Base-by-base conservation (phyloP, 371 early-diverging fungal genomes). In the Mortierella sp. region DNA sequence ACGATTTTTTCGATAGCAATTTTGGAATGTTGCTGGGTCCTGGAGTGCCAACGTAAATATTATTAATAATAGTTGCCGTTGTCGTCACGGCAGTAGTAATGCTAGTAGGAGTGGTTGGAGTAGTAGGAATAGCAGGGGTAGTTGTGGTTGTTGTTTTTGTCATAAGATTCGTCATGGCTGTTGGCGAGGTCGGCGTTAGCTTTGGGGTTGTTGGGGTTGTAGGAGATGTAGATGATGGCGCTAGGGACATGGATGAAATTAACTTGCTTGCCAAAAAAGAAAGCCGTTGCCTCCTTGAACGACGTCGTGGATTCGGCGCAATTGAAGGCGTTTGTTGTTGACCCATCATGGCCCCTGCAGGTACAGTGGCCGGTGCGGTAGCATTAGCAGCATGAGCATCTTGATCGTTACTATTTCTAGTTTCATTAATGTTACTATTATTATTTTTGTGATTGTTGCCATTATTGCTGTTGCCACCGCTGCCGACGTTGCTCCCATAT, bases 231-330 rank as follows among this genome's bases (percentile, higher is more conserved):
- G 52, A n/a, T 52, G 52, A 52, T 28, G 55, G 2, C 13, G 67
- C 16, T 16, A 33, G 53, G 1, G 69, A 68, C 4, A 57, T 2
- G 8, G 58, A 24, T 22, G 70, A 57, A 24, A 63, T 45, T 11
- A 63, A 36, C 28, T 63, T 58, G 40, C 48, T 70, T 38, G 58
- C 47, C 6, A 70, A 38, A 28, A 47, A 58, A 9, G 70, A 70
- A 41, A 63, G 38, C 1, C 64, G 70, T n/a, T 70, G 22, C 21
- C n/a, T 53, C 40, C 22, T 36, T 1, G 41, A 38, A 3, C 41
- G 57, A 65, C 13, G 65, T 7, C n/a, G 22, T 13, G 22, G 55
- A n/a, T 19, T 13, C 19, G 38, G 0, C 32, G 58, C 32, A 6
- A 10, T 32, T 58, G 36, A 24, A 4, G 59, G 16, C 10, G 16